Percentiles rank a stretch among this genome's conserved stretches.
Evolutionary conservation across 768 basidiomycete genomes (phyloP).

Genomic region (Tylopilus balloui): DNA sequence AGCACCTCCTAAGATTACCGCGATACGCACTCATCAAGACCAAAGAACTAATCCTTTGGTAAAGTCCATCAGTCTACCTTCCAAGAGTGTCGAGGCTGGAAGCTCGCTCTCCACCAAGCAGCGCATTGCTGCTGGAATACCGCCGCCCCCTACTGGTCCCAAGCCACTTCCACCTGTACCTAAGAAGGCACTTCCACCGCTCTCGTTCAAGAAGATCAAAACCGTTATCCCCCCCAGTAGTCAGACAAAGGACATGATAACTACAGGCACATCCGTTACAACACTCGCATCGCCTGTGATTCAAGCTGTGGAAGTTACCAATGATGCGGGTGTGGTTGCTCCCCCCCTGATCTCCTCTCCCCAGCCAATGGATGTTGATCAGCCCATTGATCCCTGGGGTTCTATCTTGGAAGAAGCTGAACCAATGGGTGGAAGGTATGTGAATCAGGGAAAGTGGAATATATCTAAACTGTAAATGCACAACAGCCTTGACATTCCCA

Average conservation of each 20-base stretch:
- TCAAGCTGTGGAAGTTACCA: neutral
- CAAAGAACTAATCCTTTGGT: slow-evolving; percentile 30
- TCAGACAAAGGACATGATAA: slow-evolving; percentile 14
- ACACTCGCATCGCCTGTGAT: slow-evolving; percentile 12
- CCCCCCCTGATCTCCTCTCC: slow-evolving; percentile 10
- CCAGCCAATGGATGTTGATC: slow-evolving; percentile 21
- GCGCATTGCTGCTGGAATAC: slow-evolving; percentile 40
- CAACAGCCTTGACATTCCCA: slow-evolving; percentile 3
- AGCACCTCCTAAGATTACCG: slow-evolving; percentile 14
- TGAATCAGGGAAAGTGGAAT: neutral
- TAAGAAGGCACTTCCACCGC: slow-evolving; percentile 26
- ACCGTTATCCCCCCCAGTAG: slow-evolving; percentile 4
- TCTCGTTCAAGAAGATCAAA: slow-evolving; percentile 44
- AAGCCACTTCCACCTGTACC: slow-evolving; percentile 29
- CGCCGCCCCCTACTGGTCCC: slow-evolving; percentile 32
- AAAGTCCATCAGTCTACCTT: slow-evolving; percentile 26
- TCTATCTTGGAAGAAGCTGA: slow-evolving; percentile 7
- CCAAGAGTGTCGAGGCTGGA: slow-evolving; percentile 23
- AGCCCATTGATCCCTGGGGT: slow-evolving; percentile 12
- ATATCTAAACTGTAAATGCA: neutral
- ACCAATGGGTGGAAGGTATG: slow-evolving; percentile 12
- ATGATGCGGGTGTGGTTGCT: neutral
- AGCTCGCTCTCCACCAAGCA: slow-evolving; percentile 50
- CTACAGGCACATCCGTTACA: neutral
- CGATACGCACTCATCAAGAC: slow-evolving; percentile 29